Evolutionary conservation across 371 early-diverging fungal genomes (phyloP).

Genomic region (Circinella minor): DNA sequence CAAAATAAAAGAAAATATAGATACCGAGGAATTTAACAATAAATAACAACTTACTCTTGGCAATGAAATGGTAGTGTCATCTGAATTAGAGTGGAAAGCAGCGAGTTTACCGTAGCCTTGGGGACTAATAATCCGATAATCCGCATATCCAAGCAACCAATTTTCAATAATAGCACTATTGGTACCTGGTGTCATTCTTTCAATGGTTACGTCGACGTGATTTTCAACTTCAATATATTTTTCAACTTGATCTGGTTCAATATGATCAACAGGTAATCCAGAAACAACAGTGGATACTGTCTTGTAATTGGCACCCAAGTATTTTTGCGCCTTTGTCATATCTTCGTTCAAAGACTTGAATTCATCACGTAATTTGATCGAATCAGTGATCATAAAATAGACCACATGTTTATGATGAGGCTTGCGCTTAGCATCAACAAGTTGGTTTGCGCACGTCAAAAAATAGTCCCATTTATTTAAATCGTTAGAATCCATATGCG

Average conservation of each 20-base stretch:
- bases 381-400: conserved; percentile 42
- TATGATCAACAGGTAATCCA: conserved; percentile 37
- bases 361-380: conserved; percentile 28
- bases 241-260: conserved; percentile 34
- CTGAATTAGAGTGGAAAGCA: conserved; percentile 44
- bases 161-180: conserved; percentile 43
- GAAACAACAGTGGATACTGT: conserved; percentile 25
- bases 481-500: conserved; percentile 27
- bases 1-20: background rate
- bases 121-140: conserved; percentile 40
- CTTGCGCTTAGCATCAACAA: conserved; percentile 27
- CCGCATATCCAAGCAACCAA: conserved; percentile 38
- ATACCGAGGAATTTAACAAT: background rate
- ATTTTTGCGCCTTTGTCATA: conserved; percentile 3
- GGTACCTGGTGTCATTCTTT: conserved; percentile 34
- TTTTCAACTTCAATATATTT: conserved; percentile 33
- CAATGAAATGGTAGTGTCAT: conserved; percentile 40
- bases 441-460: conserved; percentile 40
- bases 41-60: conserved; percentile 31
- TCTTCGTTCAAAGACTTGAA: conserved; percentile 34
- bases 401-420: conserved; percentile 34
- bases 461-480: conserved; percentile 35
- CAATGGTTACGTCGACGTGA: conserved; percentile 22
- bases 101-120: conserved; percentile 51
- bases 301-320: conserved; percentile 7